Evolutionary conservation across 257 asterid species (phyloP), one percentile per base, ranked within the genome.

Genomic region (Misopates orontium): DNA sequence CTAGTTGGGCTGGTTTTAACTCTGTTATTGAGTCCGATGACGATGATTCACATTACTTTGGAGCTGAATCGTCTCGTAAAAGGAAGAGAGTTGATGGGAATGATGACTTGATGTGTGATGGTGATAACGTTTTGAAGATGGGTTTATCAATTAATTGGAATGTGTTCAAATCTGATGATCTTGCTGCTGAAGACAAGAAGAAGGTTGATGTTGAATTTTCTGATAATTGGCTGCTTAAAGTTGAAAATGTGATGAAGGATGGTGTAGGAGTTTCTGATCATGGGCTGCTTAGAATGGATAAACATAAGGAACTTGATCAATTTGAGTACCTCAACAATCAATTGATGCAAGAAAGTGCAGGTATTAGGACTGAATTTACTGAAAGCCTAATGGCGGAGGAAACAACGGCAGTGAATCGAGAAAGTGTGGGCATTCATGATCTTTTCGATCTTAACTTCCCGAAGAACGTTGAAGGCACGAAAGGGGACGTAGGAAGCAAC

Each of bases 391-490:
- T 22, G 23, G n/a, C n/a, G n/a, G 64, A 56, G 25, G 87, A 74
- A 66, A 39, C 41, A 23, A 9, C 36, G 59, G 68, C 66, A 16
- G 62, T 22, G 60, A 68, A 49, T 64, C 77, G 76, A 36, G 82
- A 77, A 5, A 56, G 44, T 45, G 53, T 45, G 47, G 80, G 67
- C 42, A 57, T 47, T 48, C 60, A 20, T 22, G 58, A 57, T 9
- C 10, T 42, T 50, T 65, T 82, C 44, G 89, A 78, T 73, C 82
- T 83, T 24, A 83, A 87, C 78, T 69, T 78, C 31, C 22, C 31
- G 8, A 36, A 1, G 42, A 36, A 8, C 42, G 42, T 36, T 36
- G n/a, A n/a, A n/a, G n/a, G n/a, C n/a, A n/a, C n/a, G n/a, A n/a
- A n/a, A n/a, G n/a, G n/a, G n/a, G n/a, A n/a, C n/a, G n/a, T n/a